phyloP scores from a whole-genome alignment of 331 rosid species.

The Saraca asoca region DNA sequence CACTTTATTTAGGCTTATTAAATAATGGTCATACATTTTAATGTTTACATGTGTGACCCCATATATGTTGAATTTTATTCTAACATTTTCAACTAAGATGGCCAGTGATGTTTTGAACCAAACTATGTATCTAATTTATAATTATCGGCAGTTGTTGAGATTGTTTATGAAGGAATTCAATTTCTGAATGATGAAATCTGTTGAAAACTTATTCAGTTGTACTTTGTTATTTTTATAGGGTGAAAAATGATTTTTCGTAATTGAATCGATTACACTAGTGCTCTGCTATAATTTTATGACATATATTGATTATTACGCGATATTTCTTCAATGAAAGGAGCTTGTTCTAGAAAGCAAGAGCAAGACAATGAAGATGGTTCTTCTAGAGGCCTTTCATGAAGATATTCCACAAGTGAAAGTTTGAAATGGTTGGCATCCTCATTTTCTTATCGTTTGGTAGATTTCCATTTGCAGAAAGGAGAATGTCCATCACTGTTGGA shows the following conservation, averaged over 20 bases:
- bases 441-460: slow-evolving; percentile 53
- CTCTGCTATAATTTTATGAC: slow-evolving; percentile 45
- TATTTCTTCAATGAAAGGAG: slow-evolving; percentile 78
- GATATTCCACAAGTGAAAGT: slow-evolving; percentile 78
- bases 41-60: background rate
- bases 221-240: slow-evolving; percentile 36
- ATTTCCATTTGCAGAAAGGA: slow-evolving; percentile 51
- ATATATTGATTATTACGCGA: slow-evolving; percentile 38
- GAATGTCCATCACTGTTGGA: slow-evolving; percentile 71
- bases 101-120: slow-evolving; percentile 3
- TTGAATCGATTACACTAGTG: slow-evolving; percentile 44
- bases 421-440: slow-evolving; percentile 86
- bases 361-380: slow-evolving; percentile 52
- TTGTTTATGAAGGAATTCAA: slow-evolving; percentile 14
- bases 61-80: too few relatives aligned
- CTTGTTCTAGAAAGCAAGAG: slow-evolving; percentile 85
- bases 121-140: background rate
- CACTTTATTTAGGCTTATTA: background rate
- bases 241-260: slow-evolving; percentile 43
- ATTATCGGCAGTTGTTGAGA: background rate
- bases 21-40: slow-evolving; percentile 6
- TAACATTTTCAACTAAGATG: slow-evolving; percentile 13
- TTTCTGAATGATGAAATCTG: slow-evolving; percentile 23
- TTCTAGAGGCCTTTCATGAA: slow-evolving; percentile 49
- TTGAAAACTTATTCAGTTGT: slow-evolving; percentile 40